Evolutionary conservation across 768 basidiomycete species (phyloP).

Genomic region (Amanita exitialis): DNA sequence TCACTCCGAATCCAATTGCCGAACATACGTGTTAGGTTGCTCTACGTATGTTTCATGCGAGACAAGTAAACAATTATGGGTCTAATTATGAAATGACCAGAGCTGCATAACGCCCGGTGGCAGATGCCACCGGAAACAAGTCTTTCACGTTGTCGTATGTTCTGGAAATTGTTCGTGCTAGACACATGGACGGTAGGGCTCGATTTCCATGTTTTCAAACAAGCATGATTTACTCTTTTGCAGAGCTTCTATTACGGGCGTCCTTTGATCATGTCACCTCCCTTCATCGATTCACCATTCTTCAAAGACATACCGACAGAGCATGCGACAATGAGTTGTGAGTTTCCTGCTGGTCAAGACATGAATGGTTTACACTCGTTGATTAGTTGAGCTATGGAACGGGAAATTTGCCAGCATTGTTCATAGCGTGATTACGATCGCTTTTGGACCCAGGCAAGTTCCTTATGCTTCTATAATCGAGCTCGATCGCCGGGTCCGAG

Average conservation of each 20-base stretch:
- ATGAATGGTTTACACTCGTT: neutral
- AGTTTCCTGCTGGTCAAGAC: conserved; percentile 10
- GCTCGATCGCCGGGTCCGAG: conserved; percentile 51
- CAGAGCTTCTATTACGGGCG: conserved; percentile 57
- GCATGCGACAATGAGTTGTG: conserved; percentile 32
- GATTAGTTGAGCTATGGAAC: conserved; percentile 43
- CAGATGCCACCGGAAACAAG: conserved; percentile 34
- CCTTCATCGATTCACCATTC: conserved; percentile 47
- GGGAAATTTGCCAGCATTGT: conserved; percentile 45
- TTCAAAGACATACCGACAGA: conserved; percentile 32
- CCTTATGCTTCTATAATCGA: conserved; percentile 42
- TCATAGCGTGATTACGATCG: conserved; percentile 37
- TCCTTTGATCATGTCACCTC: conserved; percentile 41
- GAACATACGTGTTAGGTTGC: conserved; percentile 25
- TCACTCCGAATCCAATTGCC: neutral
- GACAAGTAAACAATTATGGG: neutral
- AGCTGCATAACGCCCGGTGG: conserved; percentile 53
- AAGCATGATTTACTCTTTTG: neutral
- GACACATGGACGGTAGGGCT: conserved; percentile 50
- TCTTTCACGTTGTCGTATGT: conserved; percentile 42
- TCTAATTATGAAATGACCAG: conserved; percentile 20
- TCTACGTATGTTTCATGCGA: conserved; percentile 32
- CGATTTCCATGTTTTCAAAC: neutral
- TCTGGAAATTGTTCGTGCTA: conserved; percentile 59
- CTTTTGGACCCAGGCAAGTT: conserved; percentile 43